These are phyloP conservation scores for Fallopia convolvulus DNA, from an alignment of 148 eudicot species.

Conservation along the genomic window DNA sequence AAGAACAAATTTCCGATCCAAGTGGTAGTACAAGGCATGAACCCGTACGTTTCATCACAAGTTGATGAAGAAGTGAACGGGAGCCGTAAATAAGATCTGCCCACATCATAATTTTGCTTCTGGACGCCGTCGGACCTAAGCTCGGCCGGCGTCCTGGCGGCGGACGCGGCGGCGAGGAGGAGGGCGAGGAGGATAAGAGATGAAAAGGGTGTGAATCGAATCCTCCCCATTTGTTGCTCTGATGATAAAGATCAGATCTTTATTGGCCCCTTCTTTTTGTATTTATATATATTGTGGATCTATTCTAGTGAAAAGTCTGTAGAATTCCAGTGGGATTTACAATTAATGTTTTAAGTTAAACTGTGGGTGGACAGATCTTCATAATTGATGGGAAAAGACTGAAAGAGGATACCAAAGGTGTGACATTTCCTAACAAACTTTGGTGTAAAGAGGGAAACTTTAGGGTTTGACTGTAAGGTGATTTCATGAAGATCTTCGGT, in stretches of 20 bases:
- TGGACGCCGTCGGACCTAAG: slow-evolving; percentile 31
- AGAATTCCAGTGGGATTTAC: not conserved
- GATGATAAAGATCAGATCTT: not conserved
- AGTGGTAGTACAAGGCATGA: slow-evolving; percentile 74
- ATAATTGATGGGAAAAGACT: not conserved
- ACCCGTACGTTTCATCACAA: slow-evolving; percentile 79
- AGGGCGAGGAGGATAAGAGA: slow-evolving; percentile 16
- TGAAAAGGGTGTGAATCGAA: not conserved
- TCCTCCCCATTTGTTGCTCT: slow-evolving; percentile 5
- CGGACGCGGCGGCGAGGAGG: slow-evolving; percentile 20
- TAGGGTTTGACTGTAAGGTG: slow-evolving; percentile 1
- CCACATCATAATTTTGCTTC: not conserved
- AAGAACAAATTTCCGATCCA: slow-evolving; percentile 50
- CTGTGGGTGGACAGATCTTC: not conserved
- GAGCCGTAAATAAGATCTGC: not conserved
- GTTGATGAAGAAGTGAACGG: slow-evolving; percentile 1
- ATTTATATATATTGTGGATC: not conserved
- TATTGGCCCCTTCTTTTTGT: no score
- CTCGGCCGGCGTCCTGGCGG: slow-evolving; percentile 19
- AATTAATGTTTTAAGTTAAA: not conserved
- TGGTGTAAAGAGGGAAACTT: not conserved
- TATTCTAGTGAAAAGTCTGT: not conserved
- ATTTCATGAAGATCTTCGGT: not conserved
- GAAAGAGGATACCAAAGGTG: not conserved
- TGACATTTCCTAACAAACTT: not conserved